phyloP scores from a whole-genome alignment of 176 grass and related monocot species.

The Dendrocalamus sinicus region DNA sequence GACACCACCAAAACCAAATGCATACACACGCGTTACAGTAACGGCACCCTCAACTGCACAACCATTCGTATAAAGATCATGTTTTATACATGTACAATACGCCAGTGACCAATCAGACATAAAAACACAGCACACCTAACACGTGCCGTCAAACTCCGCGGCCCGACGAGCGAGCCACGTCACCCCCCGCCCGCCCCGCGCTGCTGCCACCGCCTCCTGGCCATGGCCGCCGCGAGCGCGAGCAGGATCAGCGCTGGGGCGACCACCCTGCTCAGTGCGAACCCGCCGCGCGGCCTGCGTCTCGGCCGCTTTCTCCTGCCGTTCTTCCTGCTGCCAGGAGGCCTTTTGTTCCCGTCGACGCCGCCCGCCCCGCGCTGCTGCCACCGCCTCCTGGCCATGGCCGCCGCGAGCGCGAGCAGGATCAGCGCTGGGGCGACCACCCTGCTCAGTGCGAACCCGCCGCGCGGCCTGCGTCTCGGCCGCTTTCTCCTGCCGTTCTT shows the following conservation, averaged over 20 bases:
- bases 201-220: slow-evolving; percentile 27
- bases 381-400: slow-evolving; percentile 25
- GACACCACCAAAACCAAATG: too few species aligned
- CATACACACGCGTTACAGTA: too few species aligned
- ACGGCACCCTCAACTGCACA: too few species aligned
- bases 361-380: neutral
- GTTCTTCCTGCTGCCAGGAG: neutral
- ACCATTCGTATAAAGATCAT: too few species aligned
- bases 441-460: slow-evolving; percentile 26
- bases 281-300: neutral
- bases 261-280: slow-evolving; percentile 37
- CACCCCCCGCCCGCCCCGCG: neutral
- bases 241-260: slow-evolving; percentile 33
- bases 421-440: slow-evolving; percentile 35
- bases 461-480: neutral
- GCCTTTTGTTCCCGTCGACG: neutral
- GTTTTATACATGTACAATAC: too few species aligned
- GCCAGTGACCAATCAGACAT: too few species aligned
- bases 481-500: fast-evolving
- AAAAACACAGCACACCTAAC: too few species aligned
- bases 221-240: neutral
- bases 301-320: neutral
- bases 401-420: slow-evolving; percentile 15
- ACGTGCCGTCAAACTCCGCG: neutral
- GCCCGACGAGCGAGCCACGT: neutral